Base-by-base conservation (phyloP, 2,329 filamentous ascomycete genomes). In the Fusarium redolens region DNA sequence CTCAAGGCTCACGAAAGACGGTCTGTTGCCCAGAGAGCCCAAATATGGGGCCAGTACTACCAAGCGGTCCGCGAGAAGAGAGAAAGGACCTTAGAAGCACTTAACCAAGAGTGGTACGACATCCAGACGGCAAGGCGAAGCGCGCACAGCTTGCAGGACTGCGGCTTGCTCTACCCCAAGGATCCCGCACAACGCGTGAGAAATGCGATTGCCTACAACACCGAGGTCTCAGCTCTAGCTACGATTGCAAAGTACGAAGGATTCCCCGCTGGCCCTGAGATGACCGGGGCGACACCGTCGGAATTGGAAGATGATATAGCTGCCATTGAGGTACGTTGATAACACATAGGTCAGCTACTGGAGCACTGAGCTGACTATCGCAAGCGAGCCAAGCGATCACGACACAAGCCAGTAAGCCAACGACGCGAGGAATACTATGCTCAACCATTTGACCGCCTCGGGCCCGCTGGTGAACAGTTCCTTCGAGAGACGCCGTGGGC, bases 221-320 rank as follows among this genome's bases (percentile, higher is more conserved):
- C 92, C 73, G 96, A 99, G 81, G 95, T 99, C 8, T 97, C 95
- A 0, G 90, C 98, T 33, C 85, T 99, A 64, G 92, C 95, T 10
- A 96, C 96, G 41, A 88, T 98, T 57, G 95, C 96, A 40, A 98
- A 98, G 83, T 95, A 98, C 80, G 92, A 97, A 78, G 96, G 96
- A 30, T 99, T 99, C 83, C 96, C 96, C 40, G 95, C 96, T 37
- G 96, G 95, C n/a, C 96, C 96, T 25, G 88, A 93, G 38, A 92
- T 99, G 82, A 87, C 87, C 65, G 89, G 93, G 45, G 93, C 93
- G 31, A 91, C 92, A 41, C 82, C 88, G 28, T 85, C 88, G 15
- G 94, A 98, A 78, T 83, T 96, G 51, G 94, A 97, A 61, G 92
- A 96, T 55, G 96, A 99, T 83, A 86, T 98, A 72, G 91, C 93